phyloP scores from a whole-genome alignment of 1,284 basidiomycete genomes.

The Cutaneotrichosporon cutaneum region DNA sequence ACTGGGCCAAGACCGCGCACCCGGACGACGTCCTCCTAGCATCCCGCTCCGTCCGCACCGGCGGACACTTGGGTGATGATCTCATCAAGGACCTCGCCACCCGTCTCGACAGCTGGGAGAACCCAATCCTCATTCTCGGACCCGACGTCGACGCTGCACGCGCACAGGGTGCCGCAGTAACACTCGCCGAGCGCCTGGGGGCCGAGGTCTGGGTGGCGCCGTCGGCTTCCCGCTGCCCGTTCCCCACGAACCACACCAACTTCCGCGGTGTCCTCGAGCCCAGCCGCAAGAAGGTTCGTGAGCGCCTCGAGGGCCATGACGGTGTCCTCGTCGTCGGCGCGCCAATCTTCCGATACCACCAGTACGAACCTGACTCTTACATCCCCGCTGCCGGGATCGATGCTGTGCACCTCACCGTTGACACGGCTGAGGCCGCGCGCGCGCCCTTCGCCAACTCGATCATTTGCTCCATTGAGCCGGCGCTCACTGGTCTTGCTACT shows the following conservation, averaged over 20 bases:
- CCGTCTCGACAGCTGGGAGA: background rate
- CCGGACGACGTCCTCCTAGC: slow-evolving; percentile 9
- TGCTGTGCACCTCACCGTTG: slow-evolving; percentile 13
- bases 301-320: slow-evolving; percentile 11
- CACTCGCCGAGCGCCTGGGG: slow-evolving; percentile 11
- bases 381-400: background rate
- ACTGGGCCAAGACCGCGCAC: slow-evolving; percentile 7
- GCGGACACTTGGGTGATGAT: background rate
- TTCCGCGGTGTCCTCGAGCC: slow-evolving; percentile 17
- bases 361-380: slow-evolving; percentile 15
- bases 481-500: background rate
- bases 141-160: slow-evolving; percentile 15
- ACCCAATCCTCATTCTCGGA: slow-evolving; percentile 13
- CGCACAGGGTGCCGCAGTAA: slow-evolving; percentile 4
- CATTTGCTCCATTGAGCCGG: slow-evolving; percentile 4
- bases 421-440: slow-evolving; percentile 12
- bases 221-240: slow-evolving; percentile 15
- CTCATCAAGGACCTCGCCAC: background rate
- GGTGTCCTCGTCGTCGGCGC: slow-evolving; percentile 17
- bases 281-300: slow-evolving; percentile 6
- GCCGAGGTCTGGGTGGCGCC: slow-evolving; percentile 17
- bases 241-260: slow-evolving; percentile 11
- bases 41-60: background rate
- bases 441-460: slow-evolving; percentile 14
- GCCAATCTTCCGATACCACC: slow-evolving; percentile 16